Conservation (phyloP, 1,284 basidiomycete species). For the Gomphus sp. region DNA sequence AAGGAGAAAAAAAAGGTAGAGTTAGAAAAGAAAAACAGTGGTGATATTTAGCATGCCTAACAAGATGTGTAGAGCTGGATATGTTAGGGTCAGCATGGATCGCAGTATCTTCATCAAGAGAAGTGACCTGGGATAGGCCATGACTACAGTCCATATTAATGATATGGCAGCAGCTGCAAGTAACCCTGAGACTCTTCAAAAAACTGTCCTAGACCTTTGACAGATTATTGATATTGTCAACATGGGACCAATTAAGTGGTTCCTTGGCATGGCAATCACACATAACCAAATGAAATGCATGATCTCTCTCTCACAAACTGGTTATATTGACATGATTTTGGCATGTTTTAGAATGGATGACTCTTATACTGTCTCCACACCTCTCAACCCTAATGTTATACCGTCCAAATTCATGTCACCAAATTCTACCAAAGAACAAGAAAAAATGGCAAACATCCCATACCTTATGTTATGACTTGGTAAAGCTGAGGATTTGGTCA, state of each 20-base stretch:
- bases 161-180: not conserved
- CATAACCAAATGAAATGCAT: not conserved
- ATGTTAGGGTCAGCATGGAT: constrained; percentile 13
- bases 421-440: not conserved
- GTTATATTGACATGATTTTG: not conserved
- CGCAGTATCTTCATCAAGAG: constrained; percentile 18
- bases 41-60: too few relatives aligned
- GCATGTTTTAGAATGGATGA: not conserved
- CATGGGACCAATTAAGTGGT: not conserved
- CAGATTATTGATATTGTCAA: too few relatives aligned
- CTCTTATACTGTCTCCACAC: not conserved
- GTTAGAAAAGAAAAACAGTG: too few relatives aligned
- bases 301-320: not conserved
- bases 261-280: not conserved
- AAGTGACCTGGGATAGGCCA: not conserved
- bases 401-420: not conserved
- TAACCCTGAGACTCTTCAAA: not conserved
- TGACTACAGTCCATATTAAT: too few relatives aligned
- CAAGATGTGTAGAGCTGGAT: constrained; percentile 14
- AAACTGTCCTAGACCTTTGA: too few relatives aligned
- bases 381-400: not conserved
- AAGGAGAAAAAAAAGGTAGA: too few relatives aligned
- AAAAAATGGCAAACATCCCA: not conserved
- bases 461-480: too few relatives aligned
- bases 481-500: too few relatives aligned